Base-by-base conservation (phyloP, 2,329 filamentous ascomycete species). In the Penicillium italicum region DNA sequence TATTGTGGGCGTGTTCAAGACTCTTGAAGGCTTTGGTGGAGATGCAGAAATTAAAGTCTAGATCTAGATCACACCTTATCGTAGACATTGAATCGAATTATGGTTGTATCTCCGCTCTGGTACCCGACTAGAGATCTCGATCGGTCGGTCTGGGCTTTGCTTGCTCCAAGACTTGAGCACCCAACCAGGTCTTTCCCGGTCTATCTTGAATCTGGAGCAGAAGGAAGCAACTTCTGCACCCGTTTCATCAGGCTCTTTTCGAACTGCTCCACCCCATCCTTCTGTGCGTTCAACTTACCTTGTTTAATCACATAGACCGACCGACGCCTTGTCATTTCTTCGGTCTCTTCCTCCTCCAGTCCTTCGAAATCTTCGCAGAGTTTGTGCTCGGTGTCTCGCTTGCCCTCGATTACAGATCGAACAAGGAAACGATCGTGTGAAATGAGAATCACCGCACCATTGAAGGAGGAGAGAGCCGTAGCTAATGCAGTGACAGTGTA, bases 401-500 rank as follows among this genome's bases (percentile, higher is more conserved):
- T 72, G 0, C 86, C 86, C 67, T 90, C 87, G 1, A 94, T 79
- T 0, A 88, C 88, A 2, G 85, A 85, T 43, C 86, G 81, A 74
- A 94, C 82, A 65, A 95, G 87, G 80, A 89, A 95, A 31, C 91
- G 80, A 70, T 95, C 90, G 75, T 95, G 91, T 34, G 85, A 91
- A 5, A 94, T 86, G 5, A 94, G 75, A 37, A 95, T 74, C 4
- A 94, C 81, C 0, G 89, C 90, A 0, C 90, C 90, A 53, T 85
- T 81, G 80, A 88, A 95, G 3, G 75, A 75, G 14, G 81, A 79
- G 59, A 95, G 70, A 2, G 87, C 87, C 24, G 82, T 79, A 0
- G 87, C 80, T 52, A 95, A 73, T 2, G 88, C 89, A 8, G 84
- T 82, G 24, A 93, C 89, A 0, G 88, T 93, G 73, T 94, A 85